These are phyloP conservation scores for Trichaptum fuscoviolaceum DNA, from an alignment of 768 basidiomycete genomes.

Conservation along the genomic window DNA sequence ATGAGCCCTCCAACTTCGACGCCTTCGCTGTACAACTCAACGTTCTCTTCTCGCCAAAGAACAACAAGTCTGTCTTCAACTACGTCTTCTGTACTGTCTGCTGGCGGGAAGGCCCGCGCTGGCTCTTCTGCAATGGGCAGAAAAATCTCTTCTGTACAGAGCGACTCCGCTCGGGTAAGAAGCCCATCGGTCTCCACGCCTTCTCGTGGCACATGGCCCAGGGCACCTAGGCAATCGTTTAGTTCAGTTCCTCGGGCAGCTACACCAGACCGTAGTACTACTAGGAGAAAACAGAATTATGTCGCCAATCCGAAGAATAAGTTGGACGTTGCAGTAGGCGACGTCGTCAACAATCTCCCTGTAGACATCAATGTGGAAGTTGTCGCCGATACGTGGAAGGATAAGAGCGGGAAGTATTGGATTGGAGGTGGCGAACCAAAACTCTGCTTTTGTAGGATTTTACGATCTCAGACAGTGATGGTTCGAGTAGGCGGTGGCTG, in stretches of 20 bases:
- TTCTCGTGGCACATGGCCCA: constrained; percentile 60
- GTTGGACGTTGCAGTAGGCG: constrained; percentile 88
- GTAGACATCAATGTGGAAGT: constrained; percentile 81
- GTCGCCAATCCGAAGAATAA: constrained; percentile 87
- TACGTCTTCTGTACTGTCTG: constrained; percentile 30
- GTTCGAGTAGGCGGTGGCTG: constrained; percentile 95
- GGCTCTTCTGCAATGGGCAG: constrained; percentile 29
- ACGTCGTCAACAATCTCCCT: constrained; percentile 84
- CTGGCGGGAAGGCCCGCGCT: constrained; percentile 25
- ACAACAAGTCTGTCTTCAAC: constrained; percentile 58
- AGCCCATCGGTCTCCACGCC: constrained; percentile 34
- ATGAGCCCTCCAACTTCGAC: constrained; percentile 28
- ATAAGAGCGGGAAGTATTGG: constrained; percentile 94
- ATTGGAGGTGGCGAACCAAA: constrained; percentile 89
- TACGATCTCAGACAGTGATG: constrained; percentile 92
- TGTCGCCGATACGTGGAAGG: constrained; percentile 81
- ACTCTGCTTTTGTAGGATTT: constrained; percentile 86
- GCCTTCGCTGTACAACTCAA: constrained; percentile 48
- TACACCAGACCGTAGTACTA: constrained; percentile 42
- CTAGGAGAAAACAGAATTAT: constrained; percentile 57
- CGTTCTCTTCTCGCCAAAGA: constrained; percentile 81
- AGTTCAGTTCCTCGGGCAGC: constrained; percentile 35
- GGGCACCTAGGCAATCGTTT: constrained; percentile 61
- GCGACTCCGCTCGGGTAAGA: constrained; percentile 39
- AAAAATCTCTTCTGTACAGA: constrained; percentile 57